Conservation (phyloP, 345 rosid species). For the Brassica cretica region DNA sequence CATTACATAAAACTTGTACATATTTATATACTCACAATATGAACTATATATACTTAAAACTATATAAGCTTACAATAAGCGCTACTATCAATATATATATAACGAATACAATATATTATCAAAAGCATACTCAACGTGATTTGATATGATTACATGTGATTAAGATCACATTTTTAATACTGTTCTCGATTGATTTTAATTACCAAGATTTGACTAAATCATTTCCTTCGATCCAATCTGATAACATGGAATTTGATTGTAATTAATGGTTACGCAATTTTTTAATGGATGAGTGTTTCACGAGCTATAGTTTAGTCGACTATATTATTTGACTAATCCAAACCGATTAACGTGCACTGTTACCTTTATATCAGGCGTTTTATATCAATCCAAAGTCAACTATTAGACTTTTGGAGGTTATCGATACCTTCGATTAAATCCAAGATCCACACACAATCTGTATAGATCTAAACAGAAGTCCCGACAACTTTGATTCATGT, state of each 20-base stretch:
- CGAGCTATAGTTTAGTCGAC: not conserved
- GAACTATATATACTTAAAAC: no score
- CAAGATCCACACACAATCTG: not conserved
- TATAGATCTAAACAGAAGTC: no score
- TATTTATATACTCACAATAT: no score
- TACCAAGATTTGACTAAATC: not conserved
- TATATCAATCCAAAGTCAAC: not conserved
- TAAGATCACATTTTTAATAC: not conserved
- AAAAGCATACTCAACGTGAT: not conserved
- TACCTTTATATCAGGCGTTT: not conserved
- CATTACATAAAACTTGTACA: not conserved
- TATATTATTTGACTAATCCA: not conserved
- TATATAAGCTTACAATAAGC: no score
- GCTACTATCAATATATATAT: no score
- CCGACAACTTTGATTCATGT: no score
- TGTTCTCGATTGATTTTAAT: not conserved
- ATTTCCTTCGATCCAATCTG: not conserved
- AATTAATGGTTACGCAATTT: not conserved
- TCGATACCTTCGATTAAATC: not conserved
- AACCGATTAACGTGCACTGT: not conserved
- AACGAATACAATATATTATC: no score
- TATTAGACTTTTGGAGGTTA: not conserved
- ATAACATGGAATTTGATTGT: not conserved
- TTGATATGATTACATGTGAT: not conserved
- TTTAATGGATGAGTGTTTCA: not conserved